Evolutionary conservation across 177 flowering plant genomes (phyloP), one percentile per base, ranked within the genome.

Genomic region (Vitis hybrid): DNA sequence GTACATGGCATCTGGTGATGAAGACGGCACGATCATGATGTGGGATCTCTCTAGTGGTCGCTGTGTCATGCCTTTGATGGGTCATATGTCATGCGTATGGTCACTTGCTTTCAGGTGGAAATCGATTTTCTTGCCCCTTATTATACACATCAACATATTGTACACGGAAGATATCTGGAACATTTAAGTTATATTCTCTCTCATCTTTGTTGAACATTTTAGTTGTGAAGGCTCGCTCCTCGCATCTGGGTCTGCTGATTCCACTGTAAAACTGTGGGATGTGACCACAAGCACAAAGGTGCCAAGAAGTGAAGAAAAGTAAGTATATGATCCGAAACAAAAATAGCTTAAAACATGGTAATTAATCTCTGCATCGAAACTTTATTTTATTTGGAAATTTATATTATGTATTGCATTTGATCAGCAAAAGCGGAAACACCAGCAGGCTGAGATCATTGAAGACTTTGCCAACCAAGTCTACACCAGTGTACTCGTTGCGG

Each of bases 181-280:
- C 18, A 52, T 21, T 2, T 67, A n/a, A 18, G 8, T 40, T 49
- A 40, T 40, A 40, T 40, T 58, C 16, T 58, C 0, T 4, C 46
- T 51, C 48, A 60, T 68, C 10, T 11, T 18, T 52, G 6, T 67
- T 78, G 52, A 4, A 48, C 62, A 19, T 74, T 18, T 65, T 89
- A 96, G 99, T 76, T 74, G 94, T 76, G 99, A 96, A 83, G 99
- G 99, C 66, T 86, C 98, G 24, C 86, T 96, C 48, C 88, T 96
- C 56, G 99, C 99, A 52, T 96, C 99, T 71, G 98, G 98, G 21
- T 96, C 99, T 73, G 99, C 99, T 46, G 98, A 96, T 78, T 91
- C 90, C 83, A 91, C 95, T 8, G 95, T 96, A 8, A 96, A 96
- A 76, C 65, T 96, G 50, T 96, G 99, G 99, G 99, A 96, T 82